phyloP scores from a whole-genome alignment of 805 yeast species.

The Candida coquimbonensis region DNA sequence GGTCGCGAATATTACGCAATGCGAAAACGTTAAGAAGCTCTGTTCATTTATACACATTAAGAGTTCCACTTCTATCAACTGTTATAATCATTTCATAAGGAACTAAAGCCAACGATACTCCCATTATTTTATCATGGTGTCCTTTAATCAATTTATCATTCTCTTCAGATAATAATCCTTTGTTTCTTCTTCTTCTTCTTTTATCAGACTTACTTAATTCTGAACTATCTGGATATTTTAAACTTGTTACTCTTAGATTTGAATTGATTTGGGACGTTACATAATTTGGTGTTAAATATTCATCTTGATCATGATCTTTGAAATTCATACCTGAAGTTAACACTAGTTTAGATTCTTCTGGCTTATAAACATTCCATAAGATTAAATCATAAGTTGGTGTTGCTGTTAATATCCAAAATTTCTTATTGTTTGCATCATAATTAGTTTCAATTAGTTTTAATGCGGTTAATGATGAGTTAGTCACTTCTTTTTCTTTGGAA shows the following conservation, averaged over 20 bases:
- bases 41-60: conserved; percentile 44
- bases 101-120: conserved; percentile 34
- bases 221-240: conserved; percentile 20
- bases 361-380: conserved; percentile 32
- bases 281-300: background rate
- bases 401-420: conserved; percentile 15
- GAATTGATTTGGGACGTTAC: conserved; percentile 31
- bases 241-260: conserved; percentile 34
- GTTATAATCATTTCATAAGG: conserved; percentile 59
- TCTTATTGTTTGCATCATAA: conserved; percentile 11
- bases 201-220: conserved; percentile 8
- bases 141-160: conserved; percentile 37
- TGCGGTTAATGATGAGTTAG: conserved; percentile 14
- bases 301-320: conserved; percentile 18
- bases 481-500: background rate
- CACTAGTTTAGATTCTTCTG: conserved; percentile 27
- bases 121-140: conserved; percentile 48
- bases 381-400: conserved; percentile 18
- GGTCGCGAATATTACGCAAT: conserved; percentile 1
- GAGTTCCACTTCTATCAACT: conserved; percentile 59
- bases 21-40: background rate
- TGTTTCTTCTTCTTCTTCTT: conserved; percentile 20
- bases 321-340: conserved; percentile 7
- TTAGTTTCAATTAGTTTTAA: conserved; percentile 14
- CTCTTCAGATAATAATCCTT: conserved; percentile 32